phyloP scores from a whole-genome alignment of 73 alveolate species.

The Effrenium voratum region DNA sequence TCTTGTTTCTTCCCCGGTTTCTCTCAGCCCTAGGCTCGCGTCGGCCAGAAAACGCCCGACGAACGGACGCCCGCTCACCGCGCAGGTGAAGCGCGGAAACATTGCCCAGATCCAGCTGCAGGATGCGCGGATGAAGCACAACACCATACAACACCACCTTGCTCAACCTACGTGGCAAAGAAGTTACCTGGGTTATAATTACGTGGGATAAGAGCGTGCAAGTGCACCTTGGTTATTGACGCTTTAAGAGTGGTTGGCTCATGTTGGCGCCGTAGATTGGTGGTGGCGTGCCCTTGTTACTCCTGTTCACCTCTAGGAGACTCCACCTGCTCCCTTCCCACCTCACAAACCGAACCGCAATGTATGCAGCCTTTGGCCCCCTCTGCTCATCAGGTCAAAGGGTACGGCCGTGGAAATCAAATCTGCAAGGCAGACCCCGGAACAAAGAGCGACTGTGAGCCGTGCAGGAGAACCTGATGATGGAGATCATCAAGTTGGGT shows the following conservation, averaged over 20 bases:
- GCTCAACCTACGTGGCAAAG: background rate
- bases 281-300: background rate
- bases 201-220: background rate
- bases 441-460: too few relatives aligned
- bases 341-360: background rate
- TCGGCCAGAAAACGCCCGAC: too few relatives aligned
- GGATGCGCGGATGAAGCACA: background rate
- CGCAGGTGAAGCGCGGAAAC: constrained; percentile 92
- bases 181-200: too few relatives aligned
- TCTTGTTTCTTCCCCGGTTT: too few relatives aligned
- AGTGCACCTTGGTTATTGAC: background rate
- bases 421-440: background rate
- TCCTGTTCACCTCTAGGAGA: background rate
- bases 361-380: background rate
- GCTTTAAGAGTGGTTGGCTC: background rate
- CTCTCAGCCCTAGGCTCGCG: too few relatives aligned
- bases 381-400: background rate
- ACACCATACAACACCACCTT: background rate
- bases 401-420: background rate
- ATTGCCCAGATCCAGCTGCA: constrained; percentile 84
- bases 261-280: background rate
- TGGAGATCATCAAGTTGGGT: constrained; percentile 71
- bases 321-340: background rate
- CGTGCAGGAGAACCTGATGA: constrained; percentile 63
- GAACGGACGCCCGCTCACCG: too few relatives aligned